Evolutionary conservation across 163 green algal species (phyloP).

Genomic region (Chlorella variabilis): DNA sequence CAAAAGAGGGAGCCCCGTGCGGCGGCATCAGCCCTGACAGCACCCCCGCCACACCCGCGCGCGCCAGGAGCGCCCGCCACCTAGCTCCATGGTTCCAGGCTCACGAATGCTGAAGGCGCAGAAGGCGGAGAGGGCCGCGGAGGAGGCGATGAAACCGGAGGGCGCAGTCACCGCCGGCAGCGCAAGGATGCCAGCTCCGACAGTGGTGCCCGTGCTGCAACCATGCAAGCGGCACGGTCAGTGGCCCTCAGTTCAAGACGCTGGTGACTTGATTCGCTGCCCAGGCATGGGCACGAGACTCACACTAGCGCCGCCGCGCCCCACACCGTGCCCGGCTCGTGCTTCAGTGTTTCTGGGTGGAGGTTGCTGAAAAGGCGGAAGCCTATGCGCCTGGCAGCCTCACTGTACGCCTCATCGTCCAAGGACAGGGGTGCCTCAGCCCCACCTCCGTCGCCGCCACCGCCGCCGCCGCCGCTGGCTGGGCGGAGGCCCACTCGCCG

Average conservation of each 20-base stretch:
- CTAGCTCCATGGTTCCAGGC: too few species aligned
- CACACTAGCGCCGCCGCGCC: conserved; percentile 49
- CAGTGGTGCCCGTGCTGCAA: conserved; percentile 58
- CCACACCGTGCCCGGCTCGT: conserved; percentile 42
- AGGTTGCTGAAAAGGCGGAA: conserved; percentile 34
- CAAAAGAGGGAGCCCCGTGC: too few species aligned
- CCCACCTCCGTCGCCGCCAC: too few species aligned
- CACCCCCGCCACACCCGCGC: too few species aligned
- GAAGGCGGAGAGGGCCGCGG: conserved; percentile 39
- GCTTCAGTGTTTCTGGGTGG: conserved; percentile 21
- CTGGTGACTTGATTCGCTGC: too few species aligned
- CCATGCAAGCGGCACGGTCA: neutral
- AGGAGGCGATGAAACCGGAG: conserved; percentile 52
- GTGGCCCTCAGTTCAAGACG: neutral
- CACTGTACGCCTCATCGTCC: too few species aligned
- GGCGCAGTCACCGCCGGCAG: conserved; percentile 36
- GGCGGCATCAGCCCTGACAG: too few species aligned
- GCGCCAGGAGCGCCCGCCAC: too few species aligned
- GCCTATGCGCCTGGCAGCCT: neutral
- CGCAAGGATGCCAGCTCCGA: conserved; percentile 66
- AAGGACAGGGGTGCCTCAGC: too few species aligned
- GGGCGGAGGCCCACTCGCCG: neutral
- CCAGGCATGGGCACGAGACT: too few species aligned
- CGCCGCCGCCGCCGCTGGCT: neutral
- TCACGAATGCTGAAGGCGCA: conserved; percentile 48